Base-by-base conservation (phyloP, 2,329 filamentous ascomycete species). In the Rhynchosporium secalis region DNA sequence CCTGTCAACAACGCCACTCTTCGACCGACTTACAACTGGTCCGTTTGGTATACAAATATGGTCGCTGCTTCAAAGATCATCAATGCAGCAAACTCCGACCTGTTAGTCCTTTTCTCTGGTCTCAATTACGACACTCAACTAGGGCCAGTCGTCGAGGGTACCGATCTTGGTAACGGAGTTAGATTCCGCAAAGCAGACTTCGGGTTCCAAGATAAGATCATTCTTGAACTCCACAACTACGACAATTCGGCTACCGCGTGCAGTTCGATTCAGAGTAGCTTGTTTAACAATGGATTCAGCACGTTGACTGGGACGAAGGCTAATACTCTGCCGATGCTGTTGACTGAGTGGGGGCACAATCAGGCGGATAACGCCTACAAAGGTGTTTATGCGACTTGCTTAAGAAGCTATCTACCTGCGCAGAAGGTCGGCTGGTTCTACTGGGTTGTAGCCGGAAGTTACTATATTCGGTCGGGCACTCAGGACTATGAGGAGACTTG, bases 391-490 rank as follows among this genome's bases (percentile, higher is more conserved):
- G 76, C 78, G 4, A 73, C 73, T 13, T 85, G 78, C 68, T 71
- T 87, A 56, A 78, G 79, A 0, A 71, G 75, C 45, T 74, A 79
- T 68, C 77, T 72, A 46, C 62, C 56, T 31, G 56, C 45, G 0
- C 48, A 56, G 28, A 62, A 81, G 73, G 78, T 79, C 0, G 79
- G 84, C 12, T 84, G 84, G 83, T 79, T 82, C 76, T 83, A 83
- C 73, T 86, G 84, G 81, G 85, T 84, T 40, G 60, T 88, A 13
- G 77, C 78, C 0, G 83, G 83, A 1, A 84, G 81, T 68, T 87
- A 87, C 69, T 86, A 86, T 66, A 78, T 82, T 60, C 75, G 83
- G 1, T 70, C 74, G 5, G 83, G 83, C 0, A 76, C 61, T 0
- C 81, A 84, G 70, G 83, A 86, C 68, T 80, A 72, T 56, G 83